A percentile compares a stretch with the other conserved stretches of the same genome.
Evolutionary conservation across 1,139 yeast genomes (phyloP).

Genomic region (Kurtzmaniella natalensis): DNA sequence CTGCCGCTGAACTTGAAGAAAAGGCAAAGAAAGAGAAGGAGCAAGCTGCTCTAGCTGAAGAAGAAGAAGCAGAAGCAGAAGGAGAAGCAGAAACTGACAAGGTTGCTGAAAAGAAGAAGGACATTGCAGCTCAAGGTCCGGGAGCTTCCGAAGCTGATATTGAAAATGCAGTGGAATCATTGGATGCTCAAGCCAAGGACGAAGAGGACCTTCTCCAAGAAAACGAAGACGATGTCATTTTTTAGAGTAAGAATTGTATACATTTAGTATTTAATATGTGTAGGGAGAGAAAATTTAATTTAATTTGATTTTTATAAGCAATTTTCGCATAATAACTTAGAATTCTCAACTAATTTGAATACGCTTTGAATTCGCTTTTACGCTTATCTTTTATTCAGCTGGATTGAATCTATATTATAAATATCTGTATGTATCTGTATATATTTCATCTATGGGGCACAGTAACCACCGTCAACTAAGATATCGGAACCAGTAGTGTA

Average conservation of each 20-base stretch:
- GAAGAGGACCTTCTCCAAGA: slow-evolving; percentile 32
- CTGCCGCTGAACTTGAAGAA: slow-evolving; percentile 56
- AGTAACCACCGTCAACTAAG: slow-evolving; percentile 84
- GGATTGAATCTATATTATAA: not conserved
- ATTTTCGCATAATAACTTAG: too few species aligned
- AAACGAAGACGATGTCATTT: slow-evolving; percentile 42
- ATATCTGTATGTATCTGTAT: not conserved
- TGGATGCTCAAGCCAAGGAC: slow-evolving; percentile 19
- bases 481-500: slow-evolving; percentile 83
- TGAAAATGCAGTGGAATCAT: slow-evolving; percentile 20
- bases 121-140: slow-evolving; percentile 14
- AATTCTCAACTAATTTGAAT: too few species aligned
- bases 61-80: slow-evolving; percentile 10
- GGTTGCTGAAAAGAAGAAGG: slow-evolving; percentile 3
- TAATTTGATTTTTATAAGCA: too few species aligned
- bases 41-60: slow-evolving; percentile 8
- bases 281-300: too few species aligned
- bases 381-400: too few species aligned
- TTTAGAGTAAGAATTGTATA: too few species aligned
- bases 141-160: slow-evolving; percentile 12
- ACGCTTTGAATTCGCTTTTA: too few species aligned
- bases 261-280: too few species aligned
- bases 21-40: slow-evolving; percentile 15
- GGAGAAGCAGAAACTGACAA: slow-evolving; percentile 5
- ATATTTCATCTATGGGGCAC: slow-evolving; percentile 26